A percentile compares a stretch with the other conserved stretches of the same genome.
phyloP scores from a whole-genome alignment of 306 rosid genomes.

The Vicia villosa region DNA sequence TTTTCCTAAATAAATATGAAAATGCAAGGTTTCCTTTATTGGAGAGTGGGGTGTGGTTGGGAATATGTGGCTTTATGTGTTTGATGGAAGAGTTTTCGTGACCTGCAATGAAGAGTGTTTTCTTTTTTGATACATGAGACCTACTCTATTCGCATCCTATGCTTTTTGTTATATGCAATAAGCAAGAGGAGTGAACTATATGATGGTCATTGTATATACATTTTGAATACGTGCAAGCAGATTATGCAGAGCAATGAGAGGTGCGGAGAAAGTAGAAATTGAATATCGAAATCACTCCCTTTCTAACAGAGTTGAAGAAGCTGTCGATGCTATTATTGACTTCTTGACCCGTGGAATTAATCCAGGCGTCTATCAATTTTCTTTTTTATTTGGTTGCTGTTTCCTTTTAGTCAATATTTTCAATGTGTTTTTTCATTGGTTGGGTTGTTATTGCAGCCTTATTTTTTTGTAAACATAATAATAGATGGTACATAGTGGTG shows the following conservation, averaged over 20 bases:
- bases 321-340: slow-evolving; percentile 77
- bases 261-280: slow-evolving; percentile 88
- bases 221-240: slow-evolving; percentile 57
- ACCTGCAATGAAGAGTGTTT: no score
- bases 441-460: slow-evolving; percentile 41
- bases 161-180: slow-evolving; percentile 17
- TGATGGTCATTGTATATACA: slow-evolving; percentile 2
- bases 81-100: no score
- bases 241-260: slow-evolving; percentile 93
- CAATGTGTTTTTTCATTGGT: background rate
- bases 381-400: background rate
- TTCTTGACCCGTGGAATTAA: slow-evolving; percentile 98
- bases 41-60: no score
- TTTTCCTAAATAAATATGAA: no score
- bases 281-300: slow-evolving; percentile 95
- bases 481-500: slow-evolving; percentile 22
- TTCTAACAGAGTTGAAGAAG: slow-evolving; percentile 86
- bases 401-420: slow-evolving; percentile 14
- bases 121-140: no score
- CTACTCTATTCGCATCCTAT: slow-evolving; percentile 24
- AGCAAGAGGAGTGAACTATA: slow-evolving; percentile 3
- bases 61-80: no score
- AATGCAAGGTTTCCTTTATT: no score
- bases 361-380: slow-evolving; percentile 7
- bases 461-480: slow-evolving; percentile 41